Conservation (phyloP, 257 asterid genomes). For the Anisodus acutangulus region DNA sequence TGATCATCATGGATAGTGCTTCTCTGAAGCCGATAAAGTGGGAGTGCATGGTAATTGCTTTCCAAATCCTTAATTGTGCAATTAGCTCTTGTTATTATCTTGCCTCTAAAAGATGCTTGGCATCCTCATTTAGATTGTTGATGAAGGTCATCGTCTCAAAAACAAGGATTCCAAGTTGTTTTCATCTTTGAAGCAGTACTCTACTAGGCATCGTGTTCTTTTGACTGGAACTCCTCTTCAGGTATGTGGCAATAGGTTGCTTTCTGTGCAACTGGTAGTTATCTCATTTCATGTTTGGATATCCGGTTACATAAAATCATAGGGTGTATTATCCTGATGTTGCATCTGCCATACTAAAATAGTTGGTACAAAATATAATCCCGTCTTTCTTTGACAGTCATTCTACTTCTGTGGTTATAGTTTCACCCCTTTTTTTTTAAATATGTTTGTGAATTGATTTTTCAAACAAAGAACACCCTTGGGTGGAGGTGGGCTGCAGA, state of each 20-base stretch:
- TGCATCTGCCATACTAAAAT: slow-evolving; percentile 6
- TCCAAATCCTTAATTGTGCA: slow-evolving; percentile 27
- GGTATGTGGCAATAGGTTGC: slow-evolving; percentile 48
- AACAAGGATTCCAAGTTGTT: slow-evolving; percentile 97
- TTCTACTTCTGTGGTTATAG: slow-evolving; percentile 2
- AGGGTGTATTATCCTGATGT: slow-evolving; percentile 17
- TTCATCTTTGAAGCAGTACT: slow-evolving; percentile 74
- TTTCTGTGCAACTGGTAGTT: slow-evolving; percentile 2
- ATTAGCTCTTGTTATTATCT: slow-evolving; percentile 31
- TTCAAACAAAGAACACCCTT: not conserved
- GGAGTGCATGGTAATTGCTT: slow-evolving; percentile 89
- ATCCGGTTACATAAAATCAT: not conserved
- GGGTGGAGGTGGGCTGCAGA: not conserved
- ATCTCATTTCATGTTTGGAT: not conserved
- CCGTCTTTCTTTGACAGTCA: not conserved
- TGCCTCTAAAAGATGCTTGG: slow-evolving; percentile 33
- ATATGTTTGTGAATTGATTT: not conserved
- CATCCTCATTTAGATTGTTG: slow-evolving; percentile 78
- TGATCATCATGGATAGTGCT: slow-evolving; percentile 83
- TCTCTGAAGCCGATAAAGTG: slow-evolving; percentile 89
- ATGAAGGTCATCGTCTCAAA: slow-evolving; percentile 98
- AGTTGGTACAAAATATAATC: not conserved
- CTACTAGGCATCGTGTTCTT: slow-evolving; percentile 85
- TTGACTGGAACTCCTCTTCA: slow-evolving; percentile 99
- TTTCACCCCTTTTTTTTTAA: not conserved